Evolutionary conservation across 768 basidiomycete genomes (phyloP).

Genomic region (Tricholomella constricta): DNA sequence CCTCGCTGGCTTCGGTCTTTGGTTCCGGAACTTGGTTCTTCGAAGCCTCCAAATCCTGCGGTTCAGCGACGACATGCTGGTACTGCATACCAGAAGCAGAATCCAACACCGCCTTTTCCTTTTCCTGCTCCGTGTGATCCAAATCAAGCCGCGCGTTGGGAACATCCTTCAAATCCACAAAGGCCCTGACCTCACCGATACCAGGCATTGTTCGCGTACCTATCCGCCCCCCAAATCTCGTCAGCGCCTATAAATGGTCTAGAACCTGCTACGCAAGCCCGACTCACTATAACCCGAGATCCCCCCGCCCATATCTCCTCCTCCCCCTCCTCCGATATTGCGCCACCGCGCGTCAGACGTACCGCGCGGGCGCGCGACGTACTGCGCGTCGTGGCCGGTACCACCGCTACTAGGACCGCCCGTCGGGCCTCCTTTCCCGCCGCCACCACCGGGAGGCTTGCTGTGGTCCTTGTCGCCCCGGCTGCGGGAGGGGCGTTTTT

Average conservation of each 20-base stretch:
- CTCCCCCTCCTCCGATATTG: constrained; percentile 15
- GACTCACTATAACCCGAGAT: constrained; percentile 34
- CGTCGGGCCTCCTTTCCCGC: constrained; percentile 31
- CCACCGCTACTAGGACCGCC: constrained; percentile 27
- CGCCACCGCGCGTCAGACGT: constrained; percentile 70
- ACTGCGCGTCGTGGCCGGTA: constrained; percentile 28
- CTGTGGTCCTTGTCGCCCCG: constrained; percentile 48
- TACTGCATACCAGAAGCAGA: no score
- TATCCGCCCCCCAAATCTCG: no score
- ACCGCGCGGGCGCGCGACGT: constrained; percentile 62
- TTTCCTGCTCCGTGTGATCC: no score
- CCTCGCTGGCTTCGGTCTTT: neutral
- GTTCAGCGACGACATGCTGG: no score
- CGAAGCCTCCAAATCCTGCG: no score
- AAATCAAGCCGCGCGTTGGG: no score
- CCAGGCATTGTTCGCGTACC: no score
- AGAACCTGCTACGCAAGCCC: neutral
- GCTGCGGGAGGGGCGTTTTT: constrained; percentile 66
- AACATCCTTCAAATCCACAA: neutral
- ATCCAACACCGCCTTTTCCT: no score
- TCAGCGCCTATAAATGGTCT: neutral
- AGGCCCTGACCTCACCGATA: no score
- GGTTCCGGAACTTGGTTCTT: no score
- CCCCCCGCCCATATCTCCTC: constrained; percentile 22
- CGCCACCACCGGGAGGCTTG: constrained; percentile 36